Base-by-base conservation (phyloP, 2,329 filamentous ascomycete species). In the Fusarium anthophilum region DNA sequence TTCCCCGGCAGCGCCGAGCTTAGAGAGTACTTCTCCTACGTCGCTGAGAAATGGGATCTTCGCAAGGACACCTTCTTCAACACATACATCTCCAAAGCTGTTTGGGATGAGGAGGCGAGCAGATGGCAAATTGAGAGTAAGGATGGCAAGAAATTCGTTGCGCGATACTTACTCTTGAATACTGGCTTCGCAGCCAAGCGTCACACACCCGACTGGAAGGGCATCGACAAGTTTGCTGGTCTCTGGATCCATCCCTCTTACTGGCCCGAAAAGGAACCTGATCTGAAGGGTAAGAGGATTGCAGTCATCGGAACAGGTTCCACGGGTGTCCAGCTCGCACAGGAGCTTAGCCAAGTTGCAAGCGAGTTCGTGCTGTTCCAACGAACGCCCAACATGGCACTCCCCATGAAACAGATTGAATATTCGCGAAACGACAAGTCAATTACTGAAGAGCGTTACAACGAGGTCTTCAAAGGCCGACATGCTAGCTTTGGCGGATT, bases 1-100 rank as follows among this genome's bases (percentile, higher is more conserved):
- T 64, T 64, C 17, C 62, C 55, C 0, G 32, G 44, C 17, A 39
- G 62, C 11, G 37, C 57, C 6, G 62, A 64, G 28, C 11, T 64
- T 3, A 60, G 47, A 32, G n/a, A 38, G 5, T 64, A 64, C 15
- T 64, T 64, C 24, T 20, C 57, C 4, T 39, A 60, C 10, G 38
- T 60, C 2, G 67, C 70, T 8, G 4, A 73, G 20, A 62, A 51
- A 6, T 44, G 67, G 54, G 24, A 68, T 22, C 44, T 74, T 0
- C 65, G 47, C 15, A 66, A 59, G 38, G 67, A 74, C 48, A 83
- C 81, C 20, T 13, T 50, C 2, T 58, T 58, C 41, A 37, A 50
- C 20, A 79, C 80, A 12, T 90, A 87, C 77, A 78, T 87, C 62
- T 76, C 79, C 1, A 70, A 61, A 1, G 61, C 70, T 6, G 47